A percentile compares a stretch with the other conserved stretches of the same genome.
Conservation (phyloP, 1,284 basidiomycete species). For the Marasmius fiardii region DNA sequence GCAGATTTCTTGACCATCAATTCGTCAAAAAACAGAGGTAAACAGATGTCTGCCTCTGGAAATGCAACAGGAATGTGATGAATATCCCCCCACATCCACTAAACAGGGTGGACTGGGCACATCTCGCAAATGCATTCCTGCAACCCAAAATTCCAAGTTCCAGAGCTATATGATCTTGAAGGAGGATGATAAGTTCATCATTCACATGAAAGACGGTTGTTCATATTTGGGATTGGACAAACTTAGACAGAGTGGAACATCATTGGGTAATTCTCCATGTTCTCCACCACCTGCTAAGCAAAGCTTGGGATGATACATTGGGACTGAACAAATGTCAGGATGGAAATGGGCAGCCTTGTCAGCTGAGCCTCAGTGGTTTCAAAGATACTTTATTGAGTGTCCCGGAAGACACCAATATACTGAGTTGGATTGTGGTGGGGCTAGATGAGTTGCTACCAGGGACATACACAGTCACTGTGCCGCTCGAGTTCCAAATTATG, state of each 20-base stretch:
- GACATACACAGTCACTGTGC: neutral
- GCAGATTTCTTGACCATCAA: too few species aligned
- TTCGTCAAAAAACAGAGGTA: neutral
- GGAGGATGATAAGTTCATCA: neutral
- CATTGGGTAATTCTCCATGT: neutral
- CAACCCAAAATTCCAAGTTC: neutral
- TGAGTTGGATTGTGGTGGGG: constrained; percentile 14
- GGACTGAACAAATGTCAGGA: too few species aligned
- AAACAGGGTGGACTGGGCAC: neutral
- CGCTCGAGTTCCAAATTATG: neutral
- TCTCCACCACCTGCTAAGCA: neutral
- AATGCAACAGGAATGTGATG: neutral
- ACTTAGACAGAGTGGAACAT: neutral
- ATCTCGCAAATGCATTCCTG: neutral
- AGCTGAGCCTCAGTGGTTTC: neutral
- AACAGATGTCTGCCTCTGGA: neutral
- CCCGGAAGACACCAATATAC: constrained; percentile 10
- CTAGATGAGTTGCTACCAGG: neutral
- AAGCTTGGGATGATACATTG: too few species aligned
- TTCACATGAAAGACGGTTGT: neutral
- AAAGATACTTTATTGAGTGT: constrained; percentile 9
- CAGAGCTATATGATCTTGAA: neutral
- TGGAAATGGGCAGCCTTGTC: too few species aligned
- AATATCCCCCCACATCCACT: neutral
- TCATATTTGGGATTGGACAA: neutral